A percentile compares a stretch with the other conserved stretches of the same genome.
These are phyloP conservation scores for Phytophthora hibernalis DNA, from an alignment of 352 stramenopile species.

Conservation along the genomic window DNA sequence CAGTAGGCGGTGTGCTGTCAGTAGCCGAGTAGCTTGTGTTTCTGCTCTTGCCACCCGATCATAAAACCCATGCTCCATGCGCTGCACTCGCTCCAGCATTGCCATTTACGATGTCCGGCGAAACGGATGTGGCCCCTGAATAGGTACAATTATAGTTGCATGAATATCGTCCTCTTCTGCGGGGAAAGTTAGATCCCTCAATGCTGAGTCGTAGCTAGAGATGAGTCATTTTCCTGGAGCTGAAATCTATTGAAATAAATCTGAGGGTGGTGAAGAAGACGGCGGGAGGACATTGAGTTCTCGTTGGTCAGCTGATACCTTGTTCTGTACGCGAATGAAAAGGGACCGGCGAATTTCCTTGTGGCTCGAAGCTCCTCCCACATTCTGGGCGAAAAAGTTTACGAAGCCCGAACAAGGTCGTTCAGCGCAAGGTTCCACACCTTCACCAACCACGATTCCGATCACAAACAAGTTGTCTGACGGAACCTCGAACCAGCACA, in stretches of 20 bases:
- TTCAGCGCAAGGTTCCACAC: background rate
- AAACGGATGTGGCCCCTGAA: background rate
- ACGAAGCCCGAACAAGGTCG: background rate
- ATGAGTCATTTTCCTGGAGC: no score
- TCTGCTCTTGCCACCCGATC: background rate
- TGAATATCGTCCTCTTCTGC: background rate
- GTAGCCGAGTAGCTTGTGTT: background rate
- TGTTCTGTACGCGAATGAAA: background rate
- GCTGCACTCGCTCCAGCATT: background rate
- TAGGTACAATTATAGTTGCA: background rate
- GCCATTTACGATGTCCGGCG: background rate
- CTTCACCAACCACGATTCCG: background rate
- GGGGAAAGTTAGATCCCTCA: no score
- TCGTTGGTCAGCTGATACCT: background rate
- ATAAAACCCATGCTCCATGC: background rate
- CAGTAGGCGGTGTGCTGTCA: conserved; percentile 4
- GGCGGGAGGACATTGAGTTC: background rate
- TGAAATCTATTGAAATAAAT: no score
- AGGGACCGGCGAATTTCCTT: background rate
- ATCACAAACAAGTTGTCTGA: conserved; percentile 1
- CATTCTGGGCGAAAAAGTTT: background rate
- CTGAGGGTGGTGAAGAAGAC: background rate
- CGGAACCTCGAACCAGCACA: background rate
- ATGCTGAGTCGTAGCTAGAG: no score
- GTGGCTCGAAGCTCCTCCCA: background rate